These are phyloP conservation scores for Spatholobus suberectus DNA, from an alignment of 306 rosid species.

Conservation along the genomic window DNA sequence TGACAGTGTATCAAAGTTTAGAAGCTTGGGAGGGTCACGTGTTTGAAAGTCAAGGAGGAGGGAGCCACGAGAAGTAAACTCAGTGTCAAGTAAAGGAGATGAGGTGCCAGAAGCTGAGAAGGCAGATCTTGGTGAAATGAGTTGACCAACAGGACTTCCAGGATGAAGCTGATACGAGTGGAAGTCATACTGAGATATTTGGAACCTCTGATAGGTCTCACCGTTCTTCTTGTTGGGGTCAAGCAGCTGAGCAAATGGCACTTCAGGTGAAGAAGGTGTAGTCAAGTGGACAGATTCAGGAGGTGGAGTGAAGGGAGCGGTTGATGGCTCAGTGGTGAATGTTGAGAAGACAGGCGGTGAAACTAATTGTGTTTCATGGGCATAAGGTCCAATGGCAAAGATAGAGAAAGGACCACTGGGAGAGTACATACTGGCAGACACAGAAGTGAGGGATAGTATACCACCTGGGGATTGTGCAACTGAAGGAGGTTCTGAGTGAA, in stretches of 20 bases:
- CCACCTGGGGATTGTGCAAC: constrained; percentile 77
- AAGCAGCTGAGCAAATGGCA: constrained; percentile 92
- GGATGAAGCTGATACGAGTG: constrained; percentile 91
- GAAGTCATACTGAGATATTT: constrained; percentile 75
- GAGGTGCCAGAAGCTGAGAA: constrained; percentile 84
- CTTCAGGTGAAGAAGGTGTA: constrained; percentile 97
- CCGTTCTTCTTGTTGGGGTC: constrained; percentile 57
- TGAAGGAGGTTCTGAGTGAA: constrained; percentile 93
- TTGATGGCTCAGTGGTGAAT: constrained; percentile 63
- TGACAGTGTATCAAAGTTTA: constrained; percentile 66
- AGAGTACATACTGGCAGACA: constrained; percentile 86
- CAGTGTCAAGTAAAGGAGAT: constrained; percentile 79
- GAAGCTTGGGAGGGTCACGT: constrained; percentile 68
- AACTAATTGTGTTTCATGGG: constrained; percentile 86
- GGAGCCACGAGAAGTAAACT: constrained; percentile 48
- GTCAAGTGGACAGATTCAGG: constrained; percentile 89
- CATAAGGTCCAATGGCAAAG: constrained; percentile 95
- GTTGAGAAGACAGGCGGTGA: constrained; percentile 96
- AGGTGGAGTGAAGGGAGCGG: constrained; percentile 91
- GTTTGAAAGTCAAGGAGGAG: constrained; percentile 58
- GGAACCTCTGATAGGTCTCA: constrained; percentile 63
- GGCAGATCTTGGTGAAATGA: constrained; percentile 88
- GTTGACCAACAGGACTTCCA: constrained; percentile 91
- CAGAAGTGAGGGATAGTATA: constrained; percentile 54
- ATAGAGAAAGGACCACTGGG: constrained; percentile 91